These are phyloP conservation scores for Panaeolus cyanescens DNA, from an alignment of 768 basidiomycete species.

Conservation along the genomic window DNA sequence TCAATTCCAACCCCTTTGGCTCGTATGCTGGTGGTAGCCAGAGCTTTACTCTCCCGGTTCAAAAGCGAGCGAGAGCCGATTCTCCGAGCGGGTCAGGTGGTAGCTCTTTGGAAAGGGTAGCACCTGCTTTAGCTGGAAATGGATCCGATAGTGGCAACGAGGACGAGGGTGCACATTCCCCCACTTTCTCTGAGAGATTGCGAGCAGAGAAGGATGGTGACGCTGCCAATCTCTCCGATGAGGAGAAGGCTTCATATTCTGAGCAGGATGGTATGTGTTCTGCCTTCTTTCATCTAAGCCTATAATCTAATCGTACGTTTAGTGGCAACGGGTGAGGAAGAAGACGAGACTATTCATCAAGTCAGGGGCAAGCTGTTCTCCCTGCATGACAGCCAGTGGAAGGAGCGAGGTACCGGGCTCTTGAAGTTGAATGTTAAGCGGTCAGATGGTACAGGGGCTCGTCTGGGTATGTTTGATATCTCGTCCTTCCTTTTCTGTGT, in stretches of 20 bases:
- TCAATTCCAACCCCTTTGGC: conserved; percentile 55
- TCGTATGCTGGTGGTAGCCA: conserved; percentile 58
- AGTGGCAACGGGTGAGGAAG: conserved; percentile 83
- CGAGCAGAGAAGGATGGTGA: conserved; percentile 64
- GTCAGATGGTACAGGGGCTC: conserved; percentile 66
- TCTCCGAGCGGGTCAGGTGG: conserved; percentile 47
- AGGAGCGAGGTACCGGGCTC: conserved; percentile 74
- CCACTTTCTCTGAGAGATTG: conserved; percentile 65
- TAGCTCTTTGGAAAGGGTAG: conserved; percentile 45
- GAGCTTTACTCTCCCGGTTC: conserved; percentile 49
- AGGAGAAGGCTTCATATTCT: conserved; percentile 54
- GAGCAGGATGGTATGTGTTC: conserved; percentile 66
- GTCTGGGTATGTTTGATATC: conserved; percentile 52
- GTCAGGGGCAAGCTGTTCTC: conserved; percentile 76
- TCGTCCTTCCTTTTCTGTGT: not conserved
- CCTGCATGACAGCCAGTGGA: conserved; percentile 70
- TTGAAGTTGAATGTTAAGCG: conserved; percentile 69
- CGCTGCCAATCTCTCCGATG: conserved; percentile 48
- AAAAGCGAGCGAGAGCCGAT: conserved; percentile 57
- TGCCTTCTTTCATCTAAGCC: conserved; percentile 1
- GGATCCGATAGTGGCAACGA: conserved; percentile 43
- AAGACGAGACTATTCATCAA: conserved; percentile 75
- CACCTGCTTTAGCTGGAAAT: conserved; percentile 18
- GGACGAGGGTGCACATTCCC: conserved; percentile 43
- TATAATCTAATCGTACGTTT: conserved; percentile 10